A percentile compares a stretch with the other conserved stretches of the same genome.
phyloP scores from a whole-genome alignment of 345 rosid species.

The Murraya koenigii region DNA sequence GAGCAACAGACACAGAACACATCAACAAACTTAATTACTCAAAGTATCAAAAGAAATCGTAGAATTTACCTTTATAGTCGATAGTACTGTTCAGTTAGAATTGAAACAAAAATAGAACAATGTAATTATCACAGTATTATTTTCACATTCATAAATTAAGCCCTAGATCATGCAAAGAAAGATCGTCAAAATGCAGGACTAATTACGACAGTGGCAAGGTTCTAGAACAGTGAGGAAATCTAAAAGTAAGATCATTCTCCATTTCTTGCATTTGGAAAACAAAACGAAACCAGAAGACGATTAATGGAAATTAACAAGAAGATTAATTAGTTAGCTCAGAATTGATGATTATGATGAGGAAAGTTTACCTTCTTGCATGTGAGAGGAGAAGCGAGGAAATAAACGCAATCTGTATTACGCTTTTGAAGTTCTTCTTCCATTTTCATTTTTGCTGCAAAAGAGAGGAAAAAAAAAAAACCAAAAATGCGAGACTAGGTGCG shows the following conservation, averaged over 20 bases:
- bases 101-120: neutral
- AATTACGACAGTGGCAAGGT: neutral
- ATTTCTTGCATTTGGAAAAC: neutral
- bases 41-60: neutral
- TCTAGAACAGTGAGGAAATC: neutral
- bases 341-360: too few relatives aligned
- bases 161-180: neutral
- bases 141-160: neutral
- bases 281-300: neutral
- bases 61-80: neutral
- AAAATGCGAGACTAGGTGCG: neutral
- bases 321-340: too few relatives aligned
- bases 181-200: conserved; percentile 10
- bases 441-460: neutral
- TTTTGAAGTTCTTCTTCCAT: conserved; percentile 53
- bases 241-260: neutral
- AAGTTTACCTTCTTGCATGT: conserved; percentile 64
- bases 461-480: too few relatives aligned
- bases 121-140: too few relatives aligned
- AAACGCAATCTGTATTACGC: conserved; percentile 62
- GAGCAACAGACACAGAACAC: neutral
- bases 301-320: neutral
- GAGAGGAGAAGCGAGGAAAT: conserved; percentile 69
- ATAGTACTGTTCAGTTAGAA: neutral
- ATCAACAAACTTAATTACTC: neutral